Evolutionary conservation across 805 yeast genomes (phyloP).

Genomic region (Wickerhamiella sergipiensis): DNA sequence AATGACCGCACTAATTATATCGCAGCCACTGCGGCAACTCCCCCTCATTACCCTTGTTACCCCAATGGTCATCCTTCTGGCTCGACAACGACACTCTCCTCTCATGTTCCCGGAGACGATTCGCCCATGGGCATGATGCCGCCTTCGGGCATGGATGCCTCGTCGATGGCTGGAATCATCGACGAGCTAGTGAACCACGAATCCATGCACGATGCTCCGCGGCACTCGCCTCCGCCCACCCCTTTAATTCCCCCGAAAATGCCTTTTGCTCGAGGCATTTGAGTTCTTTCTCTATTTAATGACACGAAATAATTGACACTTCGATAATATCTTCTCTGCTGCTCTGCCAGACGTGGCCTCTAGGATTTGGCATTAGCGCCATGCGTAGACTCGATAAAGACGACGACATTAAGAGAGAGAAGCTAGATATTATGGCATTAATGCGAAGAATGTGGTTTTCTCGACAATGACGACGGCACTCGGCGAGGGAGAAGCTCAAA

Average conservation of each 20-base stretch:
- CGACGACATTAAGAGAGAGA: too few species aligned
- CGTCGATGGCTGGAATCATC: neutral
- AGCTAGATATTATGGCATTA: too few species aligned
- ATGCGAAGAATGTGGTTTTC: too few species aligned
- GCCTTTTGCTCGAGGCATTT: constrained; percentile 4
- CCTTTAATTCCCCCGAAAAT: constrained; percentile 17
- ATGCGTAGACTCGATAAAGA: too few species aligned
- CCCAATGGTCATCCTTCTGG: neutral
- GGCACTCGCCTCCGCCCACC: constrained; percentile 16
- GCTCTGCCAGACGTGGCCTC: too few species aligned
- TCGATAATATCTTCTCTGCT: too few species aligned
- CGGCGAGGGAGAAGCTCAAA: neutral
- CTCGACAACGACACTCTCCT: neutral
- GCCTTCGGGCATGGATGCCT: neutral
- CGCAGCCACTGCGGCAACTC: neutral
- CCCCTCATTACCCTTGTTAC: neutral
- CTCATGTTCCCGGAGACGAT: neutral
- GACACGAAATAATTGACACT: neutral
- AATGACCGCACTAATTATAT: neutral
- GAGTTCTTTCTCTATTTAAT: neutral
- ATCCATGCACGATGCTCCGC: neutral
- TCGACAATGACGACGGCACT: too few species aligned
- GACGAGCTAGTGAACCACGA: constrained; percentile 1
- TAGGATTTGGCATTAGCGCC: too few species aligned
- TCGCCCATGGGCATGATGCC: constrained; percentile 1